Evolutionary conservation across 371 early-diverging fungal genomes (phyloP).

Genomic region (Nematocida sp.): DNA sequence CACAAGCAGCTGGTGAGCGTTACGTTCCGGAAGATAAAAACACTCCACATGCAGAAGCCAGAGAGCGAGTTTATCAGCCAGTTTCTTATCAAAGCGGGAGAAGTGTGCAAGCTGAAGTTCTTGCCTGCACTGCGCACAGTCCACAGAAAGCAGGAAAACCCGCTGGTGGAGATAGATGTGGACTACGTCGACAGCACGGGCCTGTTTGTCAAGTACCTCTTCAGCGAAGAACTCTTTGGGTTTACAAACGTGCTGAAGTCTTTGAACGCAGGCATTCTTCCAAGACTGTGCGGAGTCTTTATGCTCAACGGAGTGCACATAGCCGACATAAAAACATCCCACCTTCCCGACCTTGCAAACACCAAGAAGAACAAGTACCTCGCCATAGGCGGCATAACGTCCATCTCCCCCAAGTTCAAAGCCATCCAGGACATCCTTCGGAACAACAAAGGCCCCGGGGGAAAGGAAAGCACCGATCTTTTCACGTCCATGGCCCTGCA

Average conservation of each 20-base stretch:
- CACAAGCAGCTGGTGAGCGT: no score
- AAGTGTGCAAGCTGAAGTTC: not conserved
- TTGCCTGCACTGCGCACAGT: not conserved
- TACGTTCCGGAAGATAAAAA: no score
- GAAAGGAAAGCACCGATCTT: not conserved
- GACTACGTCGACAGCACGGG: not conserved
- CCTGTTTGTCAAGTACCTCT: not conserved
- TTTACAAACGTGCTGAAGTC: not conserved
- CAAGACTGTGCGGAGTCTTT: not conserved
- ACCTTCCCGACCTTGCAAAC: not conserved
- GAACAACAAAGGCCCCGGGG: not conserved
- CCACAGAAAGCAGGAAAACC: not conserved
- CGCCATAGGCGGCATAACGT: not conserved
- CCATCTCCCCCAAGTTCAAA: not conserved
- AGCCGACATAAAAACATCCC: not conserved
- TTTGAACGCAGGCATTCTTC: constrained; percentile 11
- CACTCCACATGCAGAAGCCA: no score
- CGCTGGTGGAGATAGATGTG: constrained; percentile 24
- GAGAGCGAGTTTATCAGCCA: not conserved
- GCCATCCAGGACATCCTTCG: not conserved
- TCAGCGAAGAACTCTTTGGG: constrained; percentile 29
- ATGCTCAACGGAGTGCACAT: not conserved
- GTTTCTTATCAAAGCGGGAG: not conserved
- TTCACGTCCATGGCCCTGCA: not conserved
- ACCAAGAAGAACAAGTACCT: not conserved